Base-by-base conservation (phyloP, 805 yeast genomes). In the Suhomyces canberraensis region DNA sequence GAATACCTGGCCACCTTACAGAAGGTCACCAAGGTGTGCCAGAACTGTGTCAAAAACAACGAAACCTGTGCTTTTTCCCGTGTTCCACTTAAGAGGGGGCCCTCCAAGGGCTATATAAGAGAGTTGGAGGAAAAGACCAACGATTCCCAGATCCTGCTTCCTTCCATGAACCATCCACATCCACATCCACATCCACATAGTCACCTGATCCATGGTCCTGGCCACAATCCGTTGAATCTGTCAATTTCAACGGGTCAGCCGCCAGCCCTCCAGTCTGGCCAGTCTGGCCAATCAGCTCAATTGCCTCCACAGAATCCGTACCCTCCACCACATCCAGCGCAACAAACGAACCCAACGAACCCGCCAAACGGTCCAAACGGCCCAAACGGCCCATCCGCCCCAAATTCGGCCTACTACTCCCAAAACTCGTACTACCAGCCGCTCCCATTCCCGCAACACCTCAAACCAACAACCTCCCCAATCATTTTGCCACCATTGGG, bases 1-100 rank as follows among this genome's bases (percentile, higher is more conserved):
- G 71, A 71, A 17, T 70, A 73, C 39, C 66, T 67, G 35, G 32
- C 60, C 8, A 58, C 68, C 4, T 66, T 74, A 14, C 73, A 63
- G 47, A 61, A 64, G 8, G 71, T 79, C n/a, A 61, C 71, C 25
- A 71, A 69, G 41, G 56, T 69, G 1, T 84, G 95, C 55, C 61
- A 80, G 11, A 80, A 76, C 45, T 84, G 95, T 56, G 52, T 61
- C 11, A 79, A 77, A 51, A 77, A 70, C 48, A 71, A 69, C 31
- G 88, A 81, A 31, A 53, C 51, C 2, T 84, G 95, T 55, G 68
- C 82, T 2, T 84, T 83, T 53, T 79, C 81, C 16, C 65, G 91
- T 33, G 71, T 80, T 2, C 95, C 90, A 0, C 55, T 84, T 54
- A 84, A 84, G 48, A 62, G 95, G 47, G 95, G 95, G 0, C 95